Conservation (phyloP, 1,284 basidiomycete genomes). For the Cutaneotrichosporon dermatis region DNA sequence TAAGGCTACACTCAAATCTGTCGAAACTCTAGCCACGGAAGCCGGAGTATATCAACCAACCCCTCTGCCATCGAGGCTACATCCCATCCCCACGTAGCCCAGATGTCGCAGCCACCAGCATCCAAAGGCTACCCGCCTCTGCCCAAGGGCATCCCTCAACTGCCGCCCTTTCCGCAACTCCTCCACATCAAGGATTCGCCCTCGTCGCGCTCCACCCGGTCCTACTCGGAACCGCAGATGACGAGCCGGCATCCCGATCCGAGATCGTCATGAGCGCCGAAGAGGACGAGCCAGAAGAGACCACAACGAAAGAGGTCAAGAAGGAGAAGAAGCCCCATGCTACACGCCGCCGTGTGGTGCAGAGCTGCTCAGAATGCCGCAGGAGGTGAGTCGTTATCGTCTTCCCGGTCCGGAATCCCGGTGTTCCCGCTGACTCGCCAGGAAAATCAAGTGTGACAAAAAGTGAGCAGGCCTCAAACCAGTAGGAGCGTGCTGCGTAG, state of each 20-base stretch:
- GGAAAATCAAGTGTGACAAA: conserved; percentile 51
- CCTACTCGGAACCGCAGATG: conserved; percentile 10
- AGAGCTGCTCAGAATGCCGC: conserved; percentile 51
- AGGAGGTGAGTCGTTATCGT: conserved; percentile 22
- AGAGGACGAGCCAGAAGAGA: conserved; percentile 24
- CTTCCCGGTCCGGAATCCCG: neutral
- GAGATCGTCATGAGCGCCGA: conserved; percentile 17
- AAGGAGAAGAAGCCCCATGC: conserved; percentile 41
- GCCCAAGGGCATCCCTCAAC: conserved; percentile 23
- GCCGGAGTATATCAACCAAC: too few species aligned
- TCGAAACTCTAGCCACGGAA: too few species aligned
- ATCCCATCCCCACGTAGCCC: neutral
- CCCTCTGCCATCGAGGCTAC: neutral
- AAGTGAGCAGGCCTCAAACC: conserved; percentile 27
- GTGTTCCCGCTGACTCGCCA: conserved; percentile 1
- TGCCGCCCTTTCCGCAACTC: conserved; percentile 40
- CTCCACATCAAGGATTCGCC: conserved; percentile 30
- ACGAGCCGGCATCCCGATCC: conserved; percentile 7
- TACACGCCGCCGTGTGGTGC: conserved; percentile 45
- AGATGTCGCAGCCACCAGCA: conserved; percentile 32
- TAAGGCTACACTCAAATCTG: too few species aligned
- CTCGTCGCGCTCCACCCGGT: neutral
- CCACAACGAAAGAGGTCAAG: conserved; percentile 18
- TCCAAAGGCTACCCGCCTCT: conserved; percentile 29
- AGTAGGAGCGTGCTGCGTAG: conserved; percentile 14